Base-by-base conservation (phyloP, 2,329 filamentous ascomycete species). In the Zymoseptoria passerinii region DNA sequence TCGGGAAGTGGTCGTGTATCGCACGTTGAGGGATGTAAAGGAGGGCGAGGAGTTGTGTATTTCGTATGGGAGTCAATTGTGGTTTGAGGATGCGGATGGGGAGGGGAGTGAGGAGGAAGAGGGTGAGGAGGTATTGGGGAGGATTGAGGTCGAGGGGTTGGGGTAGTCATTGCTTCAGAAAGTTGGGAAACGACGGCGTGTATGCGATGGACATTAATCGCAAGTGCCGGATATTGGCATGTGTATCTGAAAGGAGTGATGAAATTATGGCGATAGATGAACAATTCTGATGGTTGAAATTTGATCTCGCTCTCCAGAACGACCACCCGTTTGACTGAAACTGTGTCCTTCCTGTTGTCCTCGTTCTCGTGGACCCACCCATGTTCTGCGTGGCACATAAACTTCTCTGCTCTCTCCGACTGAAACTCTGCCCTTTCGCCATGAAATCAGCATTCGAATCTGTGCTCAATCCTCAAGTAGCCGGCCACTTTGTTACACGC, bases 31-130 rank as follows among this genome's bases (percentile, higher is more conserved):
- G 63, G 76, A 81, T 58, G 78, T 83, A 16, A 65, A 66, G 18
- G 66, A 70, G n/a, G 81, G 80, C 13, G 80, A 83, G 66, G 81
- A 83, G 65, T 69, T 83, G 13, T 82, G 80, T 61, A 79, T 80
- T 64, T 78, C 76, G 8, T 80, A 80, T 61, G 78, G 78, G 6
- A 71, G 69, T 56, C 72, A 73, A 53, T 70, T 80, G 60, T 78
- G 76, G 16, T 80, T 80, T 66, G 71, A 73, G 53, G 78, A 80
- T 63, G 73, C 73, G 28, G 77, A 74, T 55, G 63, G 48, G 44
- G 58, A 56, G 29, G 48, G 53, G n/a, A 58, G 28, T n/a, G 56
- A 57, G 18, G 56, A 58, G 19, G 64, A 65, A 28, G 69, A 71
- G 52, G 72, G 72, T 57, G 73, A 69, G 54, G 66, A 74, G 53